These are phyloP conservation scores for Lippia alba DNA, from an alignment of 305 asterid genomes.

Conservation along the genomic window DNA sequence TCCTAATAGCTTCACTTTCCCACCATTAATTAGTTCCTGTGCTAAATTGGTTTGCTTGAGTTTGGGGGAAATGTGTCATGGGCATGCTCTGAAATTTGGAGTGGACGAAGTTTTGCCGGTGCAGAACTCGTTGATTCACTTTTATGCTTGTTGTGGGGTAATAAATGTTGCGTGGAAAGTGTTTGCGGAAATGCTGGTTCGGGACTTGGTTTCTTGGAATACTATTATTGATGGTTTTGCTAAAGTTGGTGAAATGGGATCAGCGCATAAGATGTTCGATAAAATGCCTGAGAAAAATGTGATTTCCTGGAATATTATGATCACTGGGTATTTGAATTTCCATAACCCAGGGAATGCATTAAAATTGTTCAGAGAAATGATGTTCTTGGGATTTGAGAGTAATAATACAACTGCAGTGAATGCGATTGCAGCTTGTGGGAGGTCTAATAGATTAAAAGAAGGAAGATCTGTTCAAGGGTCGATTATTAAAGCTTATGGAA, in stretches of 20 bases:
- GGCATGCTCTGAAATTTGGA: conserved; percentile 66
- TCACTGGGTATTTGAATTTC: conserved; percentile 63
- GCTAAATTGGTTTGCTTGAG: conserved; percentile 49
- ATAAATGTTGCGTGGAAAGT: conserved; percentile 45
- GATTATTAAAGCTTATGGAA: conserved; percentile 43
- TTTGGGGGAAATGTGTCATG: conserved; percentile 70
- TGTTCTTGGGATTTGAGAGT: conserved; percentile 37
- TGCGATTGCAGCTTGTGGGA: conserved; percentile 71
- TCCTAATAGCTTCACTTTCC: conserved; percentile 70
- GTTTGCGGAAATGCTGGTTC: conserved; percentile 54
- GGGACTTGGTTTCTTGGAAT: conserved; percentile 74
- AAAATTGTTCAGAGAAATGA: conserved; percentile 73
- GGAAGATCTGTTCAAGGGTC: conserved; percentile 68
- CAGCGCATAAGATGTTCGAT: conserved; percentile 68
- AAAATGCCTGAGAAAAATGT: conserved; percentile 59
- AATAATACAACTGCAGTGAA: conserved; percentile 58
- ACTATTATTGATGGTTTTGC: conserved; percentile 54
- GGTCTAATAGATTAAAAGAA: conserved; percentile 72
- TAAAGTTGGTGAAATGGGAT: conserved; percentile 56
- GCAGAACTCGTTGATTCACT: conserved; percentile 65
- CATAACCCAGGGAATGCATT: conserved; percentile 67
- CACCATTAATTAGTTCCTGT: conserved; percentile 69
- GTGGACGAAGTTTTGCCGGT: conserved; percentile 63
- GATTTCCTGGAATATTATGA: conserved; percentile 74
- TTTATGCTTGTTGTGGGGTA: conserved; percentile 56